Conservation (phyloP, 1,284 basidiomycete species). For the Trichosporon sp. region DNA sequence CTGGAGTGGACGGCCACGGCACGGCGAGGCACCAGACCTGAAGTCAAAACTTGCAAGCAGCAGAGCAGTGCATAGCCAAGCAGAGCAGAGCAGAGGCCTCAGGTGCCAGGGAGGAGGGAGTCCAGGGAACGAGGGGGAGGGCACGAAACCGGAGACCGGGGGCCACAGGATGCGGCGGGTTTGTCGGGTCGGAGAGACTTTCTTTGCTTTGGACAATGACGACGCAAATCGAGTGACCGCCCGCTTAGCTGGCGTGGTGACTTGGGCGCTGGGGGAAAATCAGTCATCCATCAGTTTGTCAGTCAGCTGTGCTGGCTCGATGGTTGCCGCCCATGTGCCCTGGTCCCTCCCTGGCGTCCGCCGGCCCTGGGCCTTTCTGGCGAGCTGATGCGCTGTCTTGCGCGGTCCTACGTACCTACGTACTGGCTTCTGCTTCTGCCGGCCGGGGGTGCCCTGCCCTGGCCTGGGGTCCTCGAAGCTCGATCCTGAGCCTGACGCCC, state of each 20-base stretch:
- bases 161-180: not conserved
- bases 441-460: no score
- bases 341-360: not conserved
- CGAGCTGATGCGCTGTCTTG: not conserved
- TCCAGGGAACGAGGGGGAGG: not conserved
- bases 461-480: not conserved
- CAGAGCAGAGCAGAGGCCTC: not conserved
- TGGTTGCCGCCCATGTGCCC: not conserved
- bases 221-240: not conserved
- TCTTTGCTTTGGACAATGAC: conserved; percentile 3
- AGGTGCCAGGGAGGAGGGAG: not conserved
- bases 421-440: not conserved
- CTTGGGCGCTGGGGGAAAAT: no score
- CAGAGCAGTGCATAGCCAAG: not conserved
- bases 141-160: conserved; percentile 1
- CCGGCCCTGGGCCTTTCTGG: not conserved
- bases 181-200: conserved; percentile 4
- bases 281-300: no score
- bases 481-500: not conserved
- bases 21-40: not conserved
- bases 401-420: not conserved
- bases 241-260: not conserved
- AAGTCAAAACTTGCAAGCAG: no score
- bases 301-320: not conserved
- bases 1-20: not conserved